Evolutionary conservation across 345 rosid species (phyloP).

Genomic region (Triadica sebifera): DNA sequence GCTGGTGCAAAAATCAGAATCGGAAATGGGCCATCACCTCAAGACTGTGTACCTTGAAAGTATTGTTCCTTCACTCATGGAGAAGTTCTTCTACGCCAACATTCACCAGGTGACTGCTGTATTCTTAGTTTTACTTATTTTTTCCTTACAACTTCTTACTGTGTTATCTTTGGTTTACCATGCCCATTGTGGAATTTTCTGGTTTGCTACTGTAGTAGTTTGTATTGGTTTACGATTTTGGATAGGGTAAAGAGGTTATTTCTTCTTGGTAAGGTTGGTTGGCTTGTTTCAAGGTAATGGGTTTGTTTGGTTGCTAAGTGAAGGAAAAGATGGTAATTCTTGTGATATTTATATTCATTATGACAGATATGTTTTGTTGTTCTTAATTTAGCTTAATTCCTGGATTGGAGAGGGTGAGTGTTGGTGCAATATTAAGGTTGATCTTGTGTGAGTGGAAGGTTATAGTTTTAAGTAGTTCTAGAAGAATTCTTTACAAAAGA

Average conservation of each 20-base stretch:
- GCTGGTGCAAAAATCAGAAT: constrained; percentile 75
- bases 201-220: neutral
- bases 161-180: neutral
- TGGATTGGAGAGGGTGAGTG: neutral
- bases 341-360: no score
- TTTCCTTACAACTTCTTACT: no score
- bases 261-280: neutral
- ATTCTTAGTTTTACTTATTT: neutral
- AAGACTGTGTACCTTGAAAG: constrained; percentile 67
- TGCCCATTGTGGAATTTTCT: neutral
- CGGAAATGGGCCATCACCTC: constrained; percentile 63
- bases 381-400: no score
- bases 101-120: constrained; percentile 57
- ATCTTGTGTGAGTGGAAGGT: no score
- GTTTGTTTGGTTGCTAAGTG: neutral
- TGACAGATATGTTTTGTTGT: neutral
- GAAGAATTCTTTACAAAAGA: no score
- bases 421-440: no score
- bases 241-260: neutral
- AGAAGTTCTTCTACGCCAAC: constrained; percentile 77
- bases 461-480: no score
- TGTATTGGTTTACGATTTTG: neutral
- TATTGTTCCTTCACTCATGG: constrained; percentile 72
- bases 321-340: neutral
- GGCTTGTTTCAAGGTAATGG: no score